Evolutionary conservation across 2,329 filamentous ascomycete species (phyloP), one percentile per base, ranked within the genome.

Genomic region (Keithomyces neogunnii): DNA sequence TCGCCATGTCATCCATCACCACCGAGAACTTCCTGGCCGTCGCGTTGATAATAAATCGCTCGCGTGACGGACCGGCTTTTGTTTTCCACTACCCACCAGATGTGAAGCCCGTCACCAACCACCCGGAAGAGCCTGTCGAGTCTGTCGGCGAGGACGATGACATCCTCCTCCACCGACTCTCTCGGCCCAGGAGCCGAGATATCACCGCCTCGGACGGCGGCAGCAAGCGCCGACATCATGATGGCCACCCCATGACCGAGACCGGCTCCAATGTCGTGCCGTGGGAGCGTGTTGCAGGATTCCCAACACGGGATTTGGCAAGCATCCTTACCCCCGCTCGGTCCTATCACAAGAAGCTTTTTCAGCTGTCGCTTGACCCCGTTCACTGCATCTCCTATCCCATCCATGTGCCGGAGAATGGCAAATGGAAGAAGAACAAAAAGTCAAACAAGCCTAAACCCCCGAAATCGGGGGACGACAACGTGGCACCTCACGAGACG

Each of bases 1-100:
- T n/a, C 47, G 46, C 62, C 53, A 80, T 80, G 74, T 68, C 76
- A 33, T 71, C 73, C 49, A 72, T 80, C 51, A 78, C 73, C 62
- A 64, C 69, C 36, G 73, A 76, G 57, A 82, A 81, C 62, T 77
- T 82, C 56, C 67, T 91, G 48, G 87, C 84, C 42, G 81, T 92
- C 52, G 81, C 88, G 48, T 78, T 92, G 39, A 81, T 90, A 57
- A 82, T 88, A 60, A 82, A 82, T 61, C 80, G 86, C 57, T 88
- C 86, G 35, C 82, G 86, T 57, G 86, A 88, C 59, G 89, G 89
- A 13, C 87, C 89, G 31, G 82, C 84, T 56, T 86, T 93, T 60
- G 86, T 93, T 60, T 95, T 91, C 67, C 88, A 95, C 68, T 93
- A 93, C 62, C 89, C 89, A n/a, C 78, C 84, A n/a, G 66, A 72